Evolutionary conservation across 2,329 filamentous ascomycete species (phyloP), one percentile per base, ranked within the genome.

Genomic region (Malbranchea zuffiana): DNA sequence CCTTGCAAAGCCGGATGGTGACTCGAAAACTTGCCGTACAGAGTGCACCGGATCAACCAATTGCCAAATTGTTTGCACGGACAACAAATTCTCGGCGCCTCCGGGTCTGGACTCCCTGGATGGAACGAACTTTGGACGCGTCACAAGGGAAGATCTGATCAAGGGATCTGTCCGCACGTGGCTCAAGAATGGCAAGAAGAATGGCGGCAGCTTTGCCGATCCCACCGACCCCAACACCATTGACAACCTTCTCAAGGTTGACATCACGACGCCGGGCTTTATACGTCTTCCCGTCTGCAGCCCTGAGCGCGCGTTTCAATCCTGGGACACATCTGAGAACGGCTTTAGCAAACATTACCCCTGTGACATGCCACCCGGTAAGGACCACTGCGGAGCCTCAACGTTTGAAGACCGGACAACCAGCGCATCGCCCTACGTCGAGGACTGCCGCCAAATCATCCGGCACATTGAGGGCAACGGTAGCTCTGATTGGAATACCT

Each of bases 201-300:
- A 63, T 44, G 49, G 50, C 16, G 54, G 38, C 34, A 34, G 27
- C 13, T 6, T 36, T 8, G 43, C 46, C 1, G 54, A 59, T 37
- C 44, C 48, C 1, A 37, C 32, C n/a, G 27, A 56, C 50, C 5
- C 39, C 26, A 35, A 15, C 23, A 49, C 51, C 25, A 23, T 51
- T 6, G 12, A 43, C 5, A 34, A 48, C 16, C 47, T 62, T 10
- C 11, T 51, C 17, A 34, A 50, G 12, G 18, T 39, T 19, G 52
- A 60, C 38, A 37, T 62, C 26, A 58, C 52, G 4, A 57, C 53
- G 0, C 53, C 59, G 1, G 61, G 61, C 2, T 55, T 54, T 39
- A 49, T 64, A 26, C 51, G 47, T 5, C 48, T 65, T 1, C 62
- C 61, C 24, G 57, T 65, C 11, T 65, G 61, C 49, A 54, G 49